Evolutionary conservation across 352 stramenopile genomes (phyloP), one percentile per base, ranked within the genome.

Genomic region (Phytophthora foliorum): DNA sequence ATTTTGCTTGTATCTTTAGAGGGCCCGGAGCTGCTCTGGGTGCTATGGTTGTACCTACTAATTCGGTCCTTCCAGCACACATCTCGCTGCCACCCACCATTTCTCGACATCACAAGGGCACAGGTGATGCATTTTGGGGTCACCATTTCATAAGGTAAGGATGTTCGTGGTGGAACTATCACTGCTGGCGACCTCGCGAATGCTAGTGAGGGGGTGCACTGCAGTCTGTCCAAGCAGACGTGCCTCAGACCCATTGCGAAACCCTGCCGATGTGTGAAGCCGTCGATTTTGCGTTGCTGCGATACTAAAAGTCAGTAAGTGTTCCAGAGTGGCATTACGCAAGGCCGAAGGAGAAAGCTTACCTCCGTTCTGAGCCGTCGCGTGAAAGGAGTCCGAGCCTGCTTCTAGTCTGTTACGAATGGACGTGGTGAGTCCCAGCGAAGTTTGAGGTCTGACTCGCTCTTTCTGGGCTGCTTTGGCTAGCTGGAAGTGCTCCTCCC

Each of bases 241-340:
- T 44, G 78, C 80, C 16, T 88, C 77, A 0, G 84, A 80, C 0
- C 84, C 81, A 21, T 63, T 68, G 3, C 70, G 72, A 57, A 82
- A 77, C 2, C 82, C 80, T 51, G 82, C 77, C 1, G 84, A 90
- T 3, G 84, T 91, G 48, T 91, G 82, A 19, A 91, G 34, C 34
- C 81, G 78, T 9, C 82, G 65, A 24, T 59, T 32, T 61, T 31
- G 53, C 62, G 32, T 34, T 65, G 25, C 45, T 62, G 22, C 45
- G 36, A 21, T 14, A 59, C 39, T 13, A 50, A 39, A 42, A 29
- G 54, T 59, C 25, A 57, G 38, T 17, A 44, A 21, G 29, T 4
- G n/a, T 13, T 44, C 27, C 17, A 38, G 25, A 16, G 21, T 10
- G 9, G 9, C 31, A 21, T 38, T 7, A n/a, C 8, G 1, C 11